Evolutionary conservation across 352 stramenopile genomes (phyloP), one percentile per base, ranked within the genome.

Genomic region (Pythium rishiriense): DNA sequence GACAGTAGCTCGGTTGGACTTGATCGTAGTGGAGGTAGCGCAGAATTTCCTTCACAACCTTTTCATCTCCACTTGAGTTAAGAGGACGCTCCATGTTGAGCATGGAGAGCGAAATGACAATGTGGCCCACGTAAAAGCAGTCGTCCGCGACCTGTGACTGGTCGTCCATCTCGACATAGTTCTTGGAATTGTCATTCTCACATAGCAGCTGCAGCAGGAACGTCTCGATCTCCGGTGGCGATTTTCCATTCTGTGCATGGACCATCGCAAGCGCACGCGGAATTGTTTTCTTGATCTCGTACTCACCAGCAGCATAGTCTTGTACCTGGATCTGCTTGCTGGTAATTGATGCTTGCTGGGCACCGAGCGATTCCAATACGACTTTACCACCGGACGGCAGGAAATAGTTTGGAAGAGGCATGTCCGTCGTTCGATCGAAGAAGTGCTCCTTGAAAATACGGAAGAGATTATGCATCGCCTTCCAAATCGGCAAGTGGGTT

Each of bases 371-470:
- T 58, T 94, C 85, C 2, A 94, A 67, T 21, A 94, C 83, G 12
- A 94, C 85, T 47, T 91, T 93, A 63, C 85, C 85, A 63, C 86
- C 86, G 4, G 83, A 93, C 2, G 86, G 86, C 33, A 93, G 72
- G 48, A 94, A 94, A 62, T 94, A 94, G 63, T 94, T 94, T 0
- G 86, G 86, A 42, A 93, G 51, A n/a, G 86, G 86, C 86, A 94
- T 93, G 64, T 94, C 84, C 0, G 86, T 92, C 7, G 52, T 64
- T 1, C 84, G 76, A 43, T 94, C 85, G 48, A 93, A 94, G 58
- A 94, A 94, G 35, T 94, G 86, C 59, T 94, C 86, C 56, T 94
- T 94, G 66, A 94, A 94, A 54, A 93, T 93, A n/a, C 86, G 86
- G 35, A 93, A 83, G 17, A 94, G 70, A 55, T 93, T 93, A 69